Conservation (phyloP, 768 basidiomycete species). For the Tricholoma terreum region DNA sequence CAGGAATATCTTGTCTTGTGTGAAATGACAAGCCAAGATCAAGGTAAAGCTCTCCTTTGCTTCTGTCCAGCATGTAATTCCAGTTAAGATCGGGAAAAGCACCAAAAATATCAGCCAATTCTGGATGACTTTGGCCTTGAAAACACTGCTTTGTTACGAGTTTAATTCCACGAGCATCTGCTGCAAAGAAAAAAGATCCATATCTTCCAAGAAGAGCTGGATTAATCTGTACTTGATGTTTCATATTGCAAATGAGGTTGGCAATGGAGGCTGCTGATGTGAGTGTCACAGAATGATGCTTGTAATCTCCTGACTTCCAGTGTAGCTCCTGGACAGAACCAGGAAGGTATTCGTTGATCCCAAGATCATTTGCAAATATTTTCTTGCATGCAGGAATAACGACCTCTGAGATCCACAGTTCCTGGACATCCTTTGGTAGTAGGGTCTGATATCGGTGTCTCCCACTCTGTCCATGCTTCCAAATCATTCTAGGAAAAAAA, state of each 20-base stretch:
- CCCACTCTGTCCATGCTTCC: not conserved
- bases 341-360: not conserved
- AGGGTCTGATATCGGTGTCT: not conserved
- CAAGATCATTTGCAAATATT: not conserved
- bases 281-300: not conserved
- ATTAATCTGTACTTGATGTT: not conserved
- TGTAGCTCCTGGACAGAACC: not conserved
- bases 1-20: no score
- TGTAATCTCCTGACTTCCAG: not conserved
- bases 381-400: not conserved
- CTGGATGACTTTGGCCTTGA: not conserved
- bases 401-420: not conserved
- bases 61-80: not conserved
- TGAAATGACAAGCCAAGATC: no score
- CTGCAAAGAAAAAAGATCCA: not conserved
- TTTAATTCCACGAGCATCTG: not conserved
- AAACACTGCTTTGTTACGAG: not conserved
- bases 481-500: not conserved
- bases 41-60: no score
- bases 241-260: not conserved
- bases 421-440: not conserved
- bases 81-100: not conserved
- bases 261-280: not conserved
- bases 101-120: not conserved
- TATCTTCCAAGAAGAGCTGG: not conserved